A percentile compares a stretch with the other conserved stretches of the same genome.
phyloP scores from a whole-genome alignment of 106 monocot genomes.

The Phalaenopsis aphrodite region DNA sequence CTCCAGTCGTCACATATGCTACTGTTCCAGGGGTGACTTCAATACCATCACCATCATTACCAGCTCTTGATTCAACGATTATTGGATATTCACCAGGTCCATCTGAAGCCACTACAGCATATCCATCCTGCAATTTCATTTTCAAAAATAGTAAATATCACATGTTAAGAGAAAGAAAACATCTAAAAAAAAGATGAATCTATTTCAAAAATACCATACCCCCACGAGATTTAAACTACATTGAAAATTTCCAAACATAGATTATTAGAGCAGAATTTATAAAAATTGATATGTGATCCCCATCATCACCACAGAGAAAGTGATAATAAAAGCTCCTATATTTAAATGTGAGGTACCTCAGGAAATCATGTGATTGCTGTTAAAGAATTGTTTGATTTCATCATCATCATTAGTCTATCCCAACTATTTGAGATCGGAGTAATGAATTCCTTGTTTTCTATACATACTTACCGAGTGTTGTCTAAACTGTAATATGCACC shows the following conservation, averaged over 20 bases:
- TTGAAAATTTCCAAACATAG: not conserved
- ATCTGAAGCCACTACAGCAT: slow-evolving; percentile 89
- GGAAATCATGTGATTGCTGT: not conserved
- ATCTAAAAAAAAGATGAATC: not conserved
- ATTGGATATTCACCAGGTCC: slow-evolving; percentile 90
- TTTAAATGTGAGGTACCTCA: not conserved
- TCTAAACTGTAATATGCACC: no score
- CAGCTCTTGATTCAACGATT: slow-evolving; percentile 85
- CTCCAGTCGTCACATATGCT: slow-evolving; percentile 99
- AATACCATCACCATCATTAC: slow-evolving; percentile 62
- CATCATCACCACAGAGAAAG: not conserved
- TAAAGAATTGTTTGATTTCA: not conserved
- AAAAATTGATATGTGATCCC: not conserved
- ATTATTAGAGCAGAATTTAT: not conserved
- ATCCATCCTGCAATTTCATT: slow-evolving; percentile 70
- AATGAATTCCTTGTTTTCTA: no score
- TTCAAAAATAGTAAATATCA: not conserved
- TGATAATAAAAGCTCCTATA: not conserved
- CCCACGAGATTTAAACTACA: not conserved
- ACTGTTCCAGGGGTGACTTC: slow-evolving; percentile 57
- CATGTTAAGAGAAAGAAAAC: not conserved
- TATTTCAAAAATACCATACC: no score
- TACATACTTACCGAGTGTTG: no score
- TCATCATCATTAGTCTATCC: no score
- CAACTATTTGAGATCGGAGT: no score